Conservation (phyloP, 768 basidiomycete species). For the Boletus rufocinnamomeus region DNA sequence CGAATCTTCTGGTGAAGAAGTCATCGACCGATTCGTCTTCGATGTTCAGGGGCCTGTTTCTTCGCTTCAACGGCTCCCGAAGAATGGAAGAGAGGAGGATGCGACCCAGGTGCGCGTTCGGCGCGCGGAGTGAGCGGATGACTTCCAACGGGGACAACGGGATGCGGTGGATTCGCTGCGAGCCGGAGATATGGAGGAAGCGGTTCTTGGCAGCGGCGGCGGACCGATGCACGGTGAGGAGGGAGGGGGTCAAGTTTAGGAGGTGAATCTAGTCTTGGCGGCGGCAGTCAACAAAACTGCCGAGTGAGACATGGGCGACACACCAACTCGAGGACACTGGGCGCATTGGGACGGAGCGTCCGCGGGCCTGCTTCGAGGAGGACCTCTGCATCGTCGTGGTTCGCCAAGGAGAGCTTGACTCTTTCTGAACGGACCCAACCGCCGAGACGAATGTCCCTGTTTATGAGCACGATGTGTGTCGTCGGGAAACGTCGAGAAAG, state of each 20-base stretch:
- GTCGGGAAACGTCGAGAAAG: slow-evolving; percentile 65
- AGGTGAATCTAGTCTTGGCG: slow-evolving; percentile 66
- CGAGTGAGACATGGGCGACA: slow-evolving; percentile 17
- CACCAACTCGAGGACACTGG: slow-evolving; percentile 78
- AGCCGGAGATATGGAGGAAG: slow-evolving; percentile 61
- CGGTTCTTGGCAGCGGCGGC: slow-evolving; percentile 78
- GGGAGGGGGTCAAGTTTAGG: slow-evolving; percentile 55
- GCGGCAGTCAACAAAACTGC: slow-evolving; percentile 12
- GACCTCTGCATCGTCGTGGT: slow-evolving; percentile 41
- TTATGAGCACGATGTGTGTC: slow-evolving; percentile 65
- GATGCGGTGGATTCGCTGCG: slow-evolving; percentile 52
- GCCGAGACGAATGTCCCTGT: slow-evolving; percentile 63
- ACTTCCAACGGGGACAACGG: slow-evolving; percentile 45
- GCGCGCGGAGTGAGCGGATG: slow-evolving; percentile 35
- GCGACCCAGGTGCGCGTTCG: slow-evolving; percentile 38
- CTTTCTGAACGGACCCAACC: slow-evolving; percentile 83
- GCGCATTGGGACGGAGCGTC: slow-evolving; percentile 77
- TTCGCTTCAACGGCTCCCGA: slow-evolving; percentile 55
- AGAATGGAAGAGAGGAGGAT: slow-evolving; percentile 56
- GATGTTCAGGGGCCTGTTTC: slow-evolving; percentile 41
- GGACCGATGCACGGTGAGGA: slow-evolving; percentile 66
- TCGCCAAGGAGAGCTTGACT: slow-evolving; percentile 40
- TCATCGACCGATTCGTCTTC: slow-evolving; percentile 81
- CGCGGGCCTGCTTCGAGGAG: slow-evolving; percentile 86
- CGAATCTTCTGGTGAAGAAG: slow-evolving; percentile 76